phyloP scores from a whole-genome alignment of 2,329 filamentous ascomycete species.

The Nemania abortiva region DNA sequence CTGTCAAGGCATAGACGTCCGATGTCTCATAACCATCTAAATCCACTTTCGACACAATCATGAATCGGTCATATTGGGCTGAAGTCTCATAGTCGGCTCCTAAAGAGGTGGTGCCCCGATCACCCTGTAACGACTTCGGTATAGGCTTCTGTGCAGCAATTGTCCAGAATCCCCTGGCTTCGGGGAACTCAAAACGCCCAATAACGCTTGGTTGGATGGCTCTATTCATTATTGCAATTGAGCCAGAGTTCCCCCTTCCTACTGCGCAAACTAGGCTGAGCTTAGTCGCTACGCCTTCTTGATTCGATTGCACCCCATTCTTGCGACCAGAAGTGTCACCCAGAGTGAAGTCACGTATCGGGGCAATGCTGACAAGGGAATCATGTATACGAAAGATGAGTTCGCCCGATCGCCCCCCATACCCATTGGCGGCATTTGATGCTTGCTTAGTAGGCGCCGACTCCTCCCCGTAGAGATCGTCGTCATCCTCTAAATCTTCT shows the following conservation, averaged over 20 bases:
- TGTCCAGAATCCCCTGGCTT: conserved; percentile 84
- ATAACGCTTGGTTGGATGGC: conserved; percentile 80
- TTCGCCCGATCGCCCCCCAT: conserved; percentile 67
- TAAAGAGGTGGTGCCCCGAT: conserved; percentile 63
- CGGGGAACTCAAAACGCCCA: conserved; percentile 77
- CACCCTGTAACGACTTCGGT: conserved; percentile 68
- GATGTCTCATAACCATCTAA: conserved; percentile 79
- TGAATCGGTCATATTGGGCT: conserved; percentile 78
- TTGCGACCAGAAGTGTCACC: conserved; percentile 66
- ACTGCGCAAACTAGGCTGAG: conserved; percentile 71
- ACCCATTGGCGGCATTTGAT: conserved; percentile 54
- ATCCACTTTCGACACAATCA: conserved; percentile 83
- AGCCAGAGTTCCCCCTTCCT: conserved; percentile 74
- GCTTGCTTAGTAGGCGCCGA: conserved; percentile 53
- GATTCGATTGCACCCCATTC: conserved; percentile 59
- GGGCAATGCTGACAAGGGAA: conserved; percentile 79
- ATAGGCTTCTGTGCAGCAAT: conserved; percentile 76
- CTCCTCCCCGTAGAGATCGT: conserved; percentile 74
- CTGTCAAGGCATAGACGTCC: conserved; percentile 81
- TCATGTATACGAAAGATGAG: conserved; percentile 84
- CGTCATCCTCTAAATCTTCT: conserved; percentile 71
- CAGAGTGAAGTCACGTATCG: conserved; percentile 79
- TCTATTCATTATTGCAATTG: conserved; percentile 81
- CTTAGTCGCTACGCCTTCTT: conserved; percentile 64
- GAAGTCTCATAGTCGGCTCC: conserved; percentile 68